Evolutionary conservation across 495 filamentous ascomycete species (phyloP), one percentile per base, ranked within the genome.

Genomic region (Chaetomium fimeti): DNA sequence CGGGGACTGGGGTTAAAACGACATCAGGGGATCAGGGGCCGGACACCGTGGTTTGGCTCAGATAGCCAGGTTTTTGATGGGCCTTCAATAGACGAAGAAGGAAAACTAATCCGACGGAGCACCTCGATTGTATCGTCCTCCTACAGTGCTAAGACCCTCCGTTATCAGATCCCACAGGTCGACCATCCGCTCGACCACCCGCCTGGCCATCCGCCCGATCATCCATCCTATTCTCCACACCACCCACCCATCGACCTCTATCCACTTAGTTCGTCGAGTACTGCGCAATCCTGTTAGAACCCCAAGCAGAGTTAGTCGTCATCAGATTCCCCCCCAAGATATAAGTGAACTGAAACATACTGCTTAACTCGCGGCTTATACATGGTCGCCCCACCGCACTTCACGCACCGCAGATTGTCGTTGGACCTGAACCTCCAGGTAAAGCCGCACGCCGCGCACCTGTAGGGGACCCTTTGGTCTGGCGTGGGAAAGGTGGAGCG

Each of bases 351-450:
- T 16, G 53, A 27, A 36, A 43, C 11, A 43, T 24, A 61, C 58
- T 18, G n/a, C 47, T 61, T 61, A 20, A 42, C 29, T 20, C 47
- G 18, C n/a, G 29, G 28, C 58, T 61, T 61, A 13, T 18, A n/a
- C 45, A 61, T 38, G 18, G 32, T 42, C 47, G 12, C 6, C 3
- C 58, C 18, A n/a, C 58, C 58, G 20, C 58, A 61, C 0, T n/a
- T 52, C 2, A 18, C 15, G 47, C 58, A 61, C 13, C 58, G 58
- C 29, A 61, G 25, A 45, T 15, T n/a, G 22, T 61, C 58, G 47
- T 52, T 42, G 20, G 47, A 11, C 20, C 6, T 22, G 45, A 51
- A 52, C 3, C 58, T 29, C 4, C 12, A 16, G 12, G 13, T 25
- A 2, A 8, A 2, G 11, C 11, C 27, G 16, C 58, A 61, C 15